Evolutionary conservation across 1,139 yeast species (phyloP), one percentile per base, ranked within the genome.

Genomic region (Candida gigantensis): DNA sequence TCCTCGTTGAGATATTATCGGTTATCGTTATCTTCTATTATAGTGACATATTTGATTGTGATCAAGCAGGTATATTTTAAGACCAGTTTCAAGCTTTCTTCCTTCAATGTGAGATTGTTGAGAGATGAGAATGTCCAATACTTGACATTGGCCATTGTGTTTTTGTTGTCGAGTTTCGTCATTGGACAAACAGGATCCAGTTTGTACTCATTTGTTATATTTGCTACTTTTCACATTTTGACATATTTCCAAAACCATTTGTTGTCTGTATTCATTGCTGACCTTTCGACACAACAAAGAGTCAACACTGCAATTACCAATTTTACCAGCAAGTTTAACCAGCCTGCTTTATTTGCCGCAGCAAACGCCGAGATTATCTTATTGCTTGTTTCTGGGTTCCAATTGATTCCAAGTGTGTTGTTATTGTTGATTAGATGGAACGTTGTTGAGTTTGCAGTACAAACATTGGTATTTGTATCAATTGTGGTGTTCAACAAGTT

Each of bases 201-300:
- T 7, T 60, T 76, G 30, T 74, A 74, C 50, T 73, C 84, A 19
- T 79, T 76, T 42, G 62, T 69, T 3, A 72, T 79, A n/a, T 80
- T 71, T 55, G 75, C 83, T 1, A 43, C 74, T 3, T 80, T 80
- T 62, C 85, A 80, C 57, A 59, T 72, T 16, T 56, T 78, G 43
- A 65, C 69, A 26, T 80, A 79, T 56, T 68, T 76, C 52, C 73
- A 68, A 36, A 48, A 53, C 31, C 56, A 59, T 37, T 42, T 62
- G 24, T 50, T 62, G 29, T 42, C 45, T 9, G 44, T 52, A n/a
- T 47, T 53, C 12, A 54, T 64, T 7, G 32, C 54, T 10, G 39
- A 44, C 11, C 35, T 57, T 12, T 40, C 42, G 6, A 23, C 41
- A 6, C 60, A 61, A 43, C 61, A 58, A 35, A 25, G 32, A 5